phyloP scores from a whole-genome alignment of 139 green algal genomes.

The Tetratostichococcus sp. region DNA sequence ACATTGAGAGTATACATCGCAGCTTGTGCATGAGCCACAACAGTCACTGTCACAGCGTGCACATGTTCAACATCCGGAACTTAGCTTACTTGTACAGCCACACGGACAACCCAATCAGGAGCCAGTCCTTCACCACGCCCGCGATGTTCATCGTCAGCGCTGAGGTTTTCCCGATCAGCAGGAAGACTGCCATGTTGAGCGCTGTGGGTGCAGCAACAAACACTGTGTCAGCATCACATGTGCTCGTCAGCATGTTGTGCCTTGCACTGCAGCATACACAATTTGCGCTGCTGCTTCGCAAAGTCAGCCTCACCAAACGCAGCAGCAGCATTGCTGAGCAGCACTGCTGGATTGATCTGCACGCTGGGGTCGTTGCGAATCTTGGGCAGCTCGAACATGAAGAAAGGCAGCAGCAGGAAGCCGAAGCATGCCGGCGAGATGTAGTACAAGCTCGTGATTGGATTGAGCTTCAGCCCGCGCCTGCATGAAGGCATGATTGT shows the following conservation, averaged over 20 bases:
- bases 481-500: neutral
- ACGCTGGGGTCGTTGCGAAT: conserved; percentile 56
- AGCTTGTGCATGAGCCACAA: no score
- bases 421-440: conserved; percentile 45
- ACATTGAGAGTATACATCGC: no score
- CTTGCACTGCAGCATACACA: neutral
- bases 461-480: conserved; percentile 56
- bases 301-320: conserved; percentile 56
- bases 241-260: conserved; percentile 6
- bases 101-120: conserved; percentile 53
- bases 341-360: conserved; percentile 41
- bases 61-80: neutral
- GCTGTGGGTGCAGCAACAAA: conserved; percentile 14
- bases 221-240: no score
- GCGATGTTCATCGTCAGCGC: conserved; percentile 84
- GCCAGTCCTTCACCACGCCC: conserved; percentile 77
- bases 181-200: conserved; percentile 87
- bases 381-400: conserved; percentile 41
- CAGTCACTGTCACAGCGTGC: no score
- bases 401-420: conserved; percentile 36
- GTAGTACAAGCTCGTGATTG: conserved; percentile 53
- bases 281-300: no score
- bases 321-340: conserved; percentile 81
- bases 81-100: conserved; percentile 19
- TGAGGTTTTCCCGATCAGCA: conserved; percentile 82